These are phyloP conservation scores for Taiozyma sp. DNA, from an alignment of 1,139 yeast species.

Conservation along the genomic window DNA sequence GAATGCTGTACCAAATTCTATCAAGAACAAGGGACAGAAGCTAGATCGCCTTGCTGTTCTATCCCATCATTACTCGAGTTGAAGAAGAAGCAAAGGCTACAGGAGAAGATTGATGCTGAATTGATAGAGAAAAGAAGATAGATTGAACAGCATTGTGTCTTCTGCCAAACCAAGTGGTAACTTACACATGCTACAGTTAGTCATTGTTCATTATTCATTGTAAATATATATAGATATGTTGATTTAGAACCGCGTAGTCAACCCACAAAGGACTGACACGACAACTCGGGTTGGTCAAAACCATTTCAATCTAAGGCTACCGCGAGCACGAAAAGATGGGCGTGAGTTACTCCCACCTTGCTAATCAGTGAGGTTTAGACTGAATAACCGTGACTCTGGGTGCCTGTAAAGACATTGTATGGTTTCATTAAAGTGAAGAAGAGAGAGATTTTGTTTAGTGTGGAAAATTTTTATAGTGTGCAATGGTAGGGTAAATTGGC, in stretches of 20 bases:
- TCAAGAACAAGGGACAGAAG: slow-evolving; percentile 42
- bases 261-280: slow-evolving; percentile 44
- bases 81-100: slow-evolving; percentile 51
- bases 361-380: slow-evolving; percentile 26
- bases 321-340: slow-evolving; percentile 77
- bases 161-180: too few species aligned
- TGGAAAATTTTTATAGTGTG: slow-evolving; percentile 1
- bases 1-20: slow-evolving; percentile 57
- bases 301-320: slow-evolving; percentile 64
- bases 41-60: slow-evolving; percentile 66
- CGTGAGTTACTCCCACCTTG: slow-evolving; percentile 26
- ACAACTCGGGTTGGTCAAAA: slow-evolving; percentile 55
- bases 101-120: slow-evolving; percentile 49
- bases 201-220: background rate
- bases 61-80: slow-evolving; percentile 46
- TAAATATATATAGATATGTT: slow-evolving; percentile 32
- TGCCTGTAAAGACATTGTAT: slow-evolving; percentile 82
- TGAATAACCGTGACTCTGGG: slow-evolving; percentile 81
- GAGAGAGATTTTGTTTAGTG: slow-evolving; percentile 7
- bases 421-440: slow-evolving; percentile 24
- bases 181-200: background rate
- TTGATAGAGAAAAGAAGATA: slow-evolving; percentile 24
- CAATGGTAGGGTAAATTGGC: slow-evolving; percentile 2
- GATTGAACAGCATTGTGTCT: too few species aligned
- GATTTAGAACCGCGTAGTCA: slow-evolving; percentile 71